Base-by-base conservation (phyloP, 352 stramenopile species). In the Globisporangium cederbergense region DNA sequence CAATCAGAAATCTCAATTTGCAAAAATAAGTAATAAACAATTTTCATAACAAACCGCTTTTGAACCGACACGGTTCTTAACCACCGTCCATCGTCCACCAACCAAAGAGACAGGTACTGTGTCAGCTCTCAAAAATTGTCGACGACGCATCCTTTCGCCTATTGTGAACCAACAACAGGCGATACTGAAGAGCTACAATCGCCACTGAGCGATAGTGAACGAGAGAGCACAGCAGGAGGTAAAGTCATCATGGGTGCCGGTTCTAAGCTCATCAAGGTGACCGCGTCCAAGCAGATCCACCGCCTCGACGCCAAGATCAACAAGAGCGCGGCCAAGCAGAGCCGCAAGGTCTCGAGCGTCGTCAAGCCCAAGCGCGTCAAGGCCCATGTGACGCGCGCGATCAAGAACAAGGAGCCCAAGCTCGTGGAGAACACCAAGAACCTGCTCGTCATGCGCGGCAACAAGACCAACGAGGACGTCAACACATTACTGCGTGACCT, bases 371-470 rank as follows among this genome's bases (percentile, higher is more conserved):
- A 93, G 75, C 84, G 85, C 58, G 53, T 90, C 45, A 95, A 95
- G 65, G 88, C 84, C 13, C 76, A 89, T 70, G 83, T 96, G 62
- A 73, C 82, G 62, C 85, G 90, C 47, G 82, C 82, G 25, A 77
- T 96, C 62, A 95, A 96, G 77, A 79, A 86, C 67, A 95, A 92
- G 63, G 91, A 93, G 71, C 78, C 91, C n/a, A 97, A 97, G 70
- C 73, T 97, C 25, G 85, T 94, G 52, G 91, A 97, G 62, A 96
- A 97, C 76, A 93, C 88, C 50, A 97, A 97, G 86, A 81, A 88
- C 59, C 67, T 94, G 66, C 79, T 97, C 25, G 83, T 96, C 40
- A 74, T 97, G 74, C 85, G 89, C 51, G 89, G 89, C 62, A 96
- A 95, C 74, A 97, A 96, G 75, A 96, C 89, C 8, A 96, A 68